phyloP scores from a whole-genome alignment of 2,329 filamentous ascomycete species.

The Lachnellula subtilissima region DNA sequence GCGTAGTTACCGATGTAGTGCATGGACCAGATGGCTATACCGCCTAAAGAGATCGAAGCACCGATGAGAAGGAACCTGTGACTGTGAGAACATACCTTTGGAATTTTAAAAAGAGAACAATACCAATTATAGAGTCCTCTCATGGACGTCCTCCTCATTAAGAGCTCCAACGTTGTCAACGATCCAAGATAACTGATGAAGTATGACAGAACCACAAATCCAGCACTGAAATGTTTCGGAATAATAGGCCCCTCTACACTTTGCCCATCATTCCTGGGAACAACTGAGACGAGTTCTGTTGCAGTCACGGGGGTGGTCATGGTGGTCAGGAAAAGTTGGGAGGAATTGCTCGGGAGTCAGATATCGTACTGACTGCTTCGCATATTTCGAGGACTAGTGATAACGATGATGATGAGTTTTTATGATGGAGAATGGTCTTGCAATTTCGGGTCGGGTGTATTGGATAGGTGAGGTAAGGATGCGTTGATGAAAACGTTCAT shows the following conservation, averaged over 20 bases:
- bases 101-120: slow-evolving; percentile 17
- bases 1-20: slow-evolving; percentile 82
- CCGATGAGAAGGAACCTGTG: slow-evolving; percentile 56
- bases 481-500: too few species aligned
- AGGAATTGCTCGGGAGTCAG: too few species aligned
- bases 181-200: slow-evolving; percentile 71
- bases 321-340: too few species aligned
- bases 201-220: slow-evolving; percentile 65
- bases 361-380: too few species aligned
- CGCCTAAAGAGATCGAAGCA: slow-evolving; percentile 67
- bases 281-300: neutral
- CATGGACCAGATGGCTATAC: slow-evolving; percentile 71
- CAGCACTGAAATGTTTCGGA: slow-evolving; percentile 47
- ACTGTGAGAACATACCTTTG: neutral
- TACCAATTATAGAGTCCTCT: slow-evolving; percentile 68
- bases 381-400: too few species aligned
- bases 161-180: slow-evolving; percentile 73
- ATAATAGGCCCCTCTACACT: neutral
- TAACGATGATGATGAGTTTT: too few species aligned
- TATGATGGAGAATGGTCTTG: too few species aligned
- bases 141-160: slow-evolving; percentile 68
- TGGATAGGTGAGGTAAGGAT: too few species aligned
- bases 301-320: neutral
- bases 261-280: neutral
- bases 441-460: too few species aligned